Percentiles rank a stretch among this genome's conserved stretches.
Evolutionary conservation across 345 rosid genomes (phyloP).

Genomic region (Brassica nigra): DNA sequence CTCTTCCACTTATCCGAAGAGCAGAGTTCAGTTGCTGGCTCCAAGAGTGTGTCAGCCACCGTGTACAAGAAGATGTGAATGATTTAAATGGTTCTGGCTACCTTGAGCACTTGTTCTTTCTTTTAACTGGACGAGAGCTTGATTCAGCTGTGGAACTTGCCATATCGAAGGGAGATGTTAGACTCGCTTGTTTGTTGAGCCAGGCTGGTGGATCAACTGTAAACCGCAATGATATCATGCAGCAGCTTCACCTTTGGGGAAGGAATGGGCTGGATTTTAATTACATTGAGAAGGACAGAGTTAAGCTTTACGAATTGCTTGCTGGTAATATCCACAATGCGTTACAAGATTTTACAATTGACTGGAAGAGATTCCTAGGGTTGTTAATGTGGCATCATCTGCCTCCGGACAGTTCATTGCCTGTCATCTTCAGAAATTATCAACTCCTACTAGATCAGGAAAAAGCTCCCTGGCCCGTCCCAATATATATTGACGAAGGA

Average conservation of each 20-base stretch:
- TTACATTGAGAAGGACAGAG: constrained; percentile 81
- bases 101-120: constrained; percentile 76
- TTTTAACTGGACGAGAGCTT: constrained; percentile 86
- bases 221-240: constrained; percentile 67
- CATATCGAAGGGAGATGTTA: constrained; percentile 86
- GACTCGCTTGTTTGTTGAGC: constrained; percentile 91
- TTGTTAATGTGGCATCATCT: constrained; percentile 91
- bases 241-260: constrained; percentile 87
- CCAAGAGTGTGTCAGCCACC: constrained; percentile 88
- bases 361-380: constrained; percentile 97
- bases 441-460: constrained; percentile 65
- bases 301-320: constrained; percentile 86
- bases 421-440: constrained; percentile 66
- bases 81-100: constrained; percentile 71
- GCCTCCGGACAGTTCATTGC: constrained; percentile 67
- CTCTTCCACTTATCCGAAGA: constrained; percentile 64
- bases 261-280: constrained; percentile 83
- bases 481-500: constrained; percentile 92
- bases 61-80: constrained; percentile 85
- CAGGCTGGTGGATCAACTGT: constrained; percentile 91
- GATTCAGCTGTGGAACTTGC: constrained; percentile 89
- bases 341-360: constrained; percentile 59
- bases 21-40: constrained; percentile 96
- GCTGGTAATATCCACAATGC: constrained; percentile 81
- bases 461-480: constrained; percentile 82